Evolutionary conservation across 768 basidiomycete genomes (phyloP).

Genomic region (Dioszegia aurantiaca): DNA sequence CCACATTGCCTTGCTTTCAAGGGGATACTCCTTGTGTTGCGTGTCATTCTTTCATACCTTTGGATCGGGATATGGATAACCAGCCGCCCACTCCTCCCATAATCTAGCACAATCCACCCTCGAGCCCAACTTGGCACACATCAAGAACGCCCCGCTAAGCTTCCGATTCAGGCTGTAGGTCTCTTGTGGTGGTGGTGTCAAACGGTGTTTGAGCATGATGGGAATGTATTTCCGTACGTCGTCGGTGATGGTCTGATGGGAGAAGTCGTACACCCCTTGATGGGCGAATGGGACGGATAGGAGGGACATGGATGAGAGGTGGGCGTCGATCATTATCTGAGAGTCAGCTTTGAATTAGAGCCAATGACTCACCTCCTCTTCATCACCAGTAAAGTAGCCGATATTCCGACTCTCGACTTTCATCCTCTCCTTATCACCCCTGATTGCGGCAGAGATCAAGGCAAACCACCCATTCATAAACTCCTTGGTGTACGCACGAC

Average conservation of each 20-base stretch:
- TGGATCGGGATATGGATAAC: slow-evolving; percentile 11
- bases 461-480: slow-evolving; percentile 87
- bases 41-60: too few species aligned
- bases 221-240: slow-evolving; percentile 79
- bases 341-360: background rate
- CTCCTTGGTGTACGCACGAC: slow-evolving; percentile 73
- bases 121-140: slow-evolving; percentile 64
- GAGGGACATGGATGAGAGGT: slow-evolving; percentile 75
- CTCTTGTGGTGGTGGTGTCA: slow-evolving; percentile 89
- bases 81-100: slow-evolving; percentile 61
- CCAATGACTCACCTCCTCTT: slow-evolving; percentile 64
- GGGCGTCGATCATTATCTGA: slow-evolving; percentile 77
- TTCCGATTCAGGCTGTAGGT: slow-evolving; percentile 88
- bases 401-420: slow-evolving; percentile 71
- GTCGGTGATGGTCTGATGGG: slow-evolving; percentile 61
- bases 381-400: slow-evolving; percentile 85
- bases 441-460: slow-evolving; percentile 76
- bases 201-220: slow-evolving; percentile 78
- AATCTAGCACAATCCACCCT: slow-evolving; percentile 68
- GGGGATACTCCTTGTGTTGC: too few species aligned
- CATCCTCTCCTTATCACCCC: slow-evolving; percentile 66
- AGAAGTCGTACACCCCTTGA: slow-evolving; percentile 75
- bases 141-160: slow-evolving; percentile 55
- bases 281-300: slow-evolving; percentile 83
- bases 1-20: too few species aligned